Percentiles rank a stretch among this genome's conserved stretches.
These are phyloP conservation scores for Cryptococcus sp. DNA, from an alignment of 1,284 basidiomycete species.

Conservation along the genomic window DNA sequence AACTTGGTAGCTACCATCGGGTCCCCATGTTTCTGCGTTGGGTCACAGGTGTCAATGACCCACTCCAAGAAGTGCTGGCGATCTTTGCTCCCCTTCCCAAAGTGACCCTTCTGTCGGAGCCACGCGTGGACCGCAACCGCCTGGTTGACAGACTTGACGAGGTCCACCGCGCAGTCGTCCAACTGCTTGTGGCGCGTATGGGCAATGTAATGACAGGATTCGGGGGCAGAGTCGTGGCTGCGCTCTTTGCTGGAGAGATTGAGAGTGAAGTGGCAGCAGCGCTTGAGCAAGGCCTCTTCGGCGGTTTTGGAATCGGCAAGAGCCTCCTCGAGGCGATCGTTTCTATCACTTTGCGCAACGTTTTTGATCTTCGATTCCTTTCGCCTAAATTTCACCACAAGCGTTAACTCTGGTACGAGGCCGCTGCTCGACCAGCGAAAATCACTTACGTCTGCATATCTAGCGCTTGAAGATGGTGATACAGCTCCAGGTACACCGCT, in stretches of 20 bases:
- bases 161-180: constrained; percentile 70
- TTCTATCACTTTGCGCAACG: constrained; percentile 66
- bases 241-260: constrained; percentile 60
- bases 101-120: constrained; percentile 29
- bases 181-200: constrained; percentile 73
- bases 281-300: constrained; percentile 85
- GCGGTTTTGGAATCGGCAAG: constrained; percentile 86
- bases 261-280: constrained; percentile 82
- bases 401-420: constrained; percentile 9
- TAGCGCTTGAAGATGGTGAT: constrained; percentile 73
- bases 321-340: constrained; percentile 77
- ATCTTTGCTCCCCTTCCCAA: constrained; percentile 22
- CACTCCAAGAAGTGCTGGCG: constrained; percentile 41
- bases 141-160: constrained; percentile 63
- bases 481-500: constrained; percentile 92
- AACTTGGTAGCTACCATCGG: constrained; percentile 53
- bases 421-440: neutral
- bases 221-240: constrained; percentile 64
- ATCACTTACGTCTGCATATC: constrained; percentile 46
- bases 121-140: constrained; percentile 56
- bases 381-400: constrained; percentile 55
- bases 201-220: constrained; percentile 88
- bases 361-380: constrained; percentile 67
- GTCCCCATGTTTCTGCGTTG: constrained; percentile 56
- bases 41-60: constrained; percentile 42